Evolutionary conservation across 495 filamentous ascomycete species (phyloP).

Genomic region (Aspergillus incahuasiensis): DNA sequence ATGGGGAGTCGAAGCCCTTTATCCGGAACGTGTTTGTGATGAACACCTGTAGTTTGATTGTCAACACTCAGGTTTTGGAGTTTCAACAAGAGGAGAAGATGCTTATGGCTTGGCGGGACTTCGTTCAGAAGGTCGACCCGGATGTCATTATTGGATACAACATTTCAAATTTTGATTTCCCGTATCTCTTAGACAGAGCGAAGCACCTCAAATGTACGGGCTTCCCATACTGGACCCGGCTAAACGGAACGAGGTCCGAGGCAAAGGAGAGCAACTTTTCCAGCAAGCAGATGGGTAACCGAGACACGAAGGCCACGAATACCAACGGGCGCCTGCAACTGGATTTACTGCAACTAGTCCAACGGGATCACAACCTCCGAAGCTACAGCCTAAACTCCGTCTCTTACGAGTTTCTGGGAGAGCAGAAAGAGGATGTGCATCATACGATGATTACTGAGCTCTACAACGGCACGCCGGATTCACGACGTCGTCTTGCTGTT

Average conservation of each 20-base stretch:
- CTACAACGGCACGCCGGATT: slow-evolving; percentile 91
- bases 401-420: slow-evolving; percentile 90
- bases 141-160: slow-evolving; percentile 99
- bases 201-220: slow-evolving; percentile 67
- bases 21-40: slow-evolving; percentile 94
- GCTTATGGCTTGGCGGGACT: slow-evolving; percentile 84
- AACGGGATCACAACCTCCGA: slow-evolving; percentile 88
- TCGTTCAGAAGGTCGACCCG: slow-evolving; percentile 86
- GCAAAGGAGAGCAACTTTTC: slow-evolving; percentile 79
- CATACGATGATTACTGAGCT: slow-evolving; percentile 98
- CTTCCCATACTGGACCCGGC: slow-evolving; percentile 83
- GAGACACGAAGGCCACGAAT: slow-evolving; percentile 89
- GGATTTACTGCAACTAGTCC: slow-evolving; percentile 87
- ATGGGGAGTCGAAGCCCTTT: slow-evolving; percentile 94
- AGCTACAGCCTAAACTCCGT: slow-evolving; percentile 98
- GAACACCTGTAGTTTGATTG: slow-evolving; percentile 84
- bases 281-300: slow-evolving; percentile 98
- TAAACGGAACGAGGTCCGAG: slow-evolving; percentile 59
- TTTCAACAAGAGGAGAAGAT: slow-evolving; percentile 77
- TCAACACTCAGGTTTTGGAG: slow-evolving; percentile 88
- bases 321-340: slow-evolving; percentile 92
- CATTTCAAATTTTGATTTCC: slow-evolving; percentile 98
- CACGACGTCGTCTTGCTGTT: slow-evolving; percentile 80
- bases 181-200: slow-evolving; percentile 88
- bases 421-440: slow-evolving; percentile 99